Conservation (phyloP, 2,329 filamentous ascomycete species). For the Thielaviopsis euricoi region DNA sequence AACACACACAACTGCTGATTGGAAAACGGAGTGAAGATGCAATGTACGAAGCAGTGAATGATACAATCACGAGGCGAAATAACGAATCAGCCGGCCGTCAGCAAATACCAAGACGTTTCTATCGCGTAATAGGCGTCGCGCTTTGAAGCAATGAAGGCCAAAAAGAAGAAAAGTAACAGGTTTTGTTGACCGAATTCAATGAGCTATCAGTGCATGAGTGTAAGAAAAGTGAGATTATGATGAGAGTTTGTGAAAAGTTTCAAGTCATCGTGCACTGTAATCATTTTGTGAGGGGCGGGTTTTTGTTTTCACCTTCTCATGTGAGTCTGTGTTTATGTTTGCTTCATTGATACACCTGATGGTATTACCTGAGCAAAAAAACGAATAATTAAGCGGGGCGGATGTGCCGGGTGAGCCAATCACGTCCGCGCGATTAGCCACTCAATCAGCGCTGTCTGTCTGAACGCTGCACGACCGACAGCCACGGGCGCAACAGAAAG, state of each 20-base stretch:
- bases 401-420: background rate
- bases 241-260: background rate
- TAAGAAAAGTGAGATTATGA: background rate
- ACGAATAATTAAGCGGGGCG: background rate
- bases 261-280: background rate
- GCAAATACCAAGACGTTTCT: background rate
- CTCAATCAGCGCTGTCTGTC: too few relatives aligned
- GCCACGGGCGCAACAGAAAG: background rate
- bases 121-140: background rate
- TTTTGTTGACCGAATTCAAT: background rate
- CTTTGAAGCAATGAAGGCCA: background rate
- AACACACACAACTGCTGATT: background rate
- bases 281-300: background rate
- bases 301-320: background rate
- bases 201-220: background rate
- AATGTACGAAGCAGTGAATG: background rate
- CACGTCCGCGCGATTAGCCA: constrained; percentile 1
- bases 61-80: background rate
- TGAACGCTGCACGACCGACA: background rate
- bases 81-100: background rate
- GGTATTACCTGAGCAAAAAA: constrained; percentile 4
- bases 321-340: constrained; percentile 1
- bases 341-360: constrained; percentile 1
- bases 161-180: background rate
- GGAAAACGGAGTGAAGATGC: background rate